Percentiles rank a stretch among this genome's conserved stretches.
Conservation (phyloP, 768 basidiomycete species). For the Suillus bovinus region DNA sequence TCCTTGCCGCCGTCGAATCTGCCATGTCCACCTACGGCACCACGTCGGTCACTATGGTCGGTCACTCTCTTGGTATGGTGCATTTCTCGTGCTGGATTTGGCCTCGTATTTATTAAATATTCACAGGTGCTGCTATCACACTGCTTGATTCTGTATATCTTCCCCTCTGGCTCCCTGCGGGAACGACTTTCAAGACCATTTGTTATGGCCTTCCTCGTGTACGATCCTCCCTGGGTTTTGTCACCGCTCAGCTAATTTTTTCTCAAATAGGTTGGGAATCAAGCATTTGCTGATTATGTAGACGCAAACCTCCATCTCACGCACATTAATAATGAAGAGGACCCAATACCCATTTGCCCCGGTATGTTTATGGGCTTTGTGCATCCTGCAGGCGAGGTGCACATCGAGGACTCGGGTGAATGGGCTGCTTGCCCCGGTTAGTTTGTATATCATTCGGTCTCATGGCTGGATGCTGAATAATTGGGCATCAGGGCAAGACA, state of each 20-base stretch:
- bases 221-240: background rate
- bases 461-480: background rate
- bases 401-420: conserved; percentile 42
- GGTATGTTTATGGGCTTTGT: conserved; percentile 39
- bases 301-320: conserved; percentile 46
- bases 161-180: conserved; percentile 36
- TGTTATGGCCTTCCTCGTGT: conserved; percentile 40
- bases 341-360: conserved; percentile 39
- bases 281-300: conserved; percentile 58
- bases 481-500: conserved; percentile 53
- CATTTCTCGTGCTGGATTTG: background rate
- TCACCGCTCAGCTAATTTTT: background rate
- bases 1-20: conserved; percentile 46
- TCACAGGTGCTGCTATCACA: conserved; percentile 36
- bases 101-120: background rate
- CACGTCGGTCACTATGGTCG: conserved; percentile 43
- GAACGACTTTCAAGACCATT: conserved; percentile 33
- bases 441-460: background rate
- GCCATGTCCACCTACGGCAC: conserved; percentile 38
- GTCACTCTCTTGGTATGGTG: conserved; percentile 41
- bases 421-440: conserved; percentile 60
- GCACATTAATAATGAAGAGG: conserved; percentile 55
- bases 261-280: conserved; percentile 49
- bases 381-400: conserved; percentile 43
- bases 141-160: conserved; percentile 43